Evolutionary conservation across 2,329 filamentous ascomycete species (phyloP).

Genomic region (Fusarium nematophilum): DNA sequence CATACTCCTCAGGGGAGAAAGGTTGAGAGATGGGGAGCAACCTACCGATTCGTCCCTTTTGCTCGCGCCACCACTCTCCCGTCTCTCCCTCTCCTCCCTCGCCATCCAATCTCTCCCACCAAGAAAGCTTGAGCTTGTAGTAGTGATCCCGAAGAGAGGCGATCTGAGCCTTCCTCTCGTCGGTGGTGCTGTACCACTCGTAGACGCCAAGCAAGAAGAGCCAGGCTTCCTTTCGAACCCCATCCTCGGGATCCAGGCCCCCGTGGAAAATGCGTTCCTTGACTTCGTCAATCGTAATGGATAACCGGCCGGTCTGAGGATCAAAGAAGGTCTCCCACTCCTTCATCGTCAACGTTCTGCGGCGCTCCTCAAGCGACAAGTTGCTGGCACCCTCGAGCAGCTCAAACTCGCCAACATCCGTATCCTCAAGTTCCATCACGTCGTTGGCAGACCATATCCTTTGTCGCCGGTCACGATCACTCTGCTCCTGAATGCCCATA

Average conservation of each 20-base stretch:
- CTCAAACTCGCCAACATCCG: slow-evolving; percentile 95
- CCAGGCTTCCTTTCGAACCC: slow-evolving; percentile 96
- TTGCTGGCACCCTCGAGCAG: slow-evolving; percentile 83
- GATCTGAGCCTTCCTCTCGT: slow-evolving; percentile 84
- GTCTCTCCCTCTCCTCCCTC: slow-evolving; percentile 82
- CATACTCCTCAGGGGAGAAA: slow-evolving; percentile 1
- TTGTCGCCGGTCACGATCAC: slow-evolving; percentile 85
- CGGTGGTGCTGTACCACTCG: slow-evolving; percentile 89
- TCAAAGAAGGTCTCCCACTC: slow-evolving; percentile 97
- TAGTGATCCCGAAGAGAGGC: slow-evolving; percentile 93
- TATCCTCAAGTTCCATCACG: slow-evolving; percentile 93
- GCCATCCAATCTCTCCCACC: slow-evolving; percentile 95
- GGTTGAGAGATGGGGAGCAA: slow-evolving; percentile 33
- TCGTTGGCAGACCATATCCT: slow-evolving; percentile 94
- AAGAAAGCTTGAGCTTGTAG: slow-evolving; percentile 89
- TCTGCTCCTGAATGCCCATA: slow-evolving; percentile 98
- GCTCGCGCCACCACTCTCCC: slow-evolving; percentile 96
- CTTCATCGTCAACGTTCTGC: slow-evolving; percentile 80
- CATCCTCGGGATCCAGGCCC: slow-evolving; percentile 87
- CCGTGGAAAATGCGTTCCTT: slow-evolving; percentile 99
- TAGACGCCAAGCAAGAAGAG: slow-evolving; percentile 92
- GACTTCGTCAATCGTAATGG: slow-evolving; percentile 88
- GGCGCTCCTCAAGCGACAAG: slow-evolving; percentile 79
- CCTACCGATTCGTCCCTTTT: slow-evolving; percentile 91
- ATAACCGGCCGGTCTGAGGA: slow-evolving; percentile 75